These are phyloP conservation scores for Lachnellula occidentalis DNA, from an alignment of 2,329 filamentous ascomycete species.

Conservation along the genomic window DNA sequence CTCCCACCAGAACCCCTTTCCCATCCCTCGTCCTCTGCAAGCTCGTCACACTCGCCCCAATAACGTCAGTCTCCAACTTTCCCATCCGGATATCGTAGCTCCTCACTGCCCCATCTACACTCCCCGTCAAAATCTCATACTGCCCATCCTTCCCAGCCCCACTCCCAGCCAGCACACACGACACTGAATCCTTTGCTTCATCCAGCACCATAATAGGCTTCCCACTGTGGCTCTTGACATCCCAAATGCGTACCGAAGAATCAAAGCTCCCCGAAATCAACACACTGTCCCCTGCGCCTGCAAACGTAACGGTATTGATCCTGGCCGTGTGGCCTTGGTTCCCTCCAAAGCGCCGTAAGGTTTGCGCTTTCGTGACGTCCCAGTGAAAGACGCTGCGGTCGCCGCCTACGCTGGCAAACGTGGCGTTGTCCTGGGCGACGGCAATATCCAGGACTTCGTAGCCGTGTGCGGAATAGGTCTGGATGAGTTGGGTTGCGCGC, in stretches of 20 bases:
- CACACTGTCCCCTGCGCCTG: constrained; percentile 67
- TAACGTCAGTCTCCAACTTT: constrained; percentile 61
- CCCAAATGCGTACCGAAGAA: constrained; percentile 72
- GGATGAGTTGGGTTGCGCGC: constrained; percentile 56
- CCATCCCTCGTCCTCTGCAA: constrained; percentile 66
- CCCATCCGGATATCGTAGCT: constrained; percentile 81
- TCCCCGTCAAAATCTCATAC: constrained; percentile 63
- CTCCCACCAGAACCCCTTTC: constrained; percentile 67
- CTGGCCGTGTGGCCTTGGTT: constrained; percentile 41
- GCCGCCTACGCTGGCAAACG: constrained; percentile 81
- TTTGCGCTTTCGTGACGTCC: constrained; percentile 81
- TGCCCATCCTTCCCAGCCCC: constrained; percentile 28
- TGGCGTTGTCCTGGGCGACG: constrained; percentile 71
- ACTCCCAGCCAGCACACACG: constrained; percentile 33
- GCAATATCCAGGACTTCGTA: constrained; percentile 84
- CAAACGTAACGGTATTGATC: constrained; percentile 75
- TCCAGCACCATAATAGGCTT: constrained; percentile 67
- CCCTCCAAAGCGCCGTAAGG: constrained; percentile 66
- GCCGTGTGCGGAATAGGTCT: constrained; percentile 83
- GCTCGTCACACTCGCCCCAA: constrained; percentile 70
- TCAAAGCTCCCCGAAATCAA: constrained; percentile 72
- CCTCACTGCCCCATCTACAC: constrained; percentile 78
- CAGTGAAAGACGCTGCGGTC: constrained; percentile 90
- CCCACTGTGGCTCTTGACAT: constrained; percentile 47
- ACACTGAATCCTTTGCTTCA: constrained; percentile 66